phyloP scores from a whole-genome alignment of 2,329 filamentous ascomycete genomes.

The Phyllosticta paracitricarpa region DNA sequence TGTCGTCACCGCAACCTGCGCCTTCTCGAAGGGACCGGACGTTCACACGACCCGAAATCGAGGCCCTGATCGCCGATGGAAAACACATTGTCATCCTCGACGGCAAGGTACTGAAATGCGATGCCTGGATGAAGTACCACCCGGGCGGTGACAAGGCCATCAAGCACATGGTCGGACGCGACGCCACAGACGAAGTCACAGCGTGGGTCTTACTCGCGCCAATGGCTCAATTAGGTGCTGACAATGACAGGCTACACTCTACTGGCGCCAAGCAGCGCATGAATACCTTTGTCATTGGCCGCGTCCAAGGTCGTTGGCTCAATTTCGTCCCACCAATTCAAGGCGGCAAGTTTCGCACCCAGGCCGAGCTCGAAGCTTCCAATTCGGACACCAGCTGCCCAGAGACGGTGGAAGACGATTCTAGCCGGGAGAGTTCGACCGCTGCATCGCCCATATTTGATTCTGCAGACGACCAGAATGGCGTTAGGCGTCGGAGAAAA shows the following conservation, averaged over 20 bases:
- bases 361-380: constrained; percentile 25
- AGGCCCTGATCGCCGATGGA: constrained; percentile 74
- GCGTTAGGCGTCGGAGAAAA: constrained; percentile 27
- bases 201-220: constrained; percentile 50
- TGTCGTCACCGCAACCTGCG: constrained; percentile 16
- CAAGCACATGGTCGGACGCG: constrained; percentile 82
- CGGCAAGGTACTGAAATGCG: constrained; percentile 71
- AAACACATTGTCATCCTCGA: constrained; percentile 72
- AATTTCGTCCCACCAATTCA: constrained; percentile 91
- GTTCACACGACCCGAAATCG: constrained; percentile 56
- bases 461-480: constrained; percentile 31
- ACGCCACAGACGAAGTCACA: constrained; percentile 90
- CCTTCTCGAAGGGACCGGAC: constrained; percentile 36
- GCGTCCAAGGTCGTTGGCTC: constrained; percentile 68
- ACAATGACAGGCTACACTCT: constrained; percentile 62
- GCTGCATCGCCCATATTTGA: constrained; percentile 52
- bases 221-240: constrained; percentile 3
- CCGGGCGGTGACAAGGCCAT: constrained; percentile 89
- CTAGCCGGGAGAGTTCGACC: constrained; percentile 37
- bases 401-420: constrained; percentile 26
- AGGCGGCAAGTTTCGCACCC: constrained; percentile 63
- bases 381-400: background rate
- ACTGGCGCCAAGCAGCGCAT: constrained; percentile 64
- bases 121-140: constrained; percentile 81
- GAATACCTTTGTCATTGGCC: constrained; percentile 73